Evolutionary conservation across 768 basidiomycete genomes (phyloP), one percentile per base, ranked within the genome.

Genomic region (Saitozyma sp.): DNA sequence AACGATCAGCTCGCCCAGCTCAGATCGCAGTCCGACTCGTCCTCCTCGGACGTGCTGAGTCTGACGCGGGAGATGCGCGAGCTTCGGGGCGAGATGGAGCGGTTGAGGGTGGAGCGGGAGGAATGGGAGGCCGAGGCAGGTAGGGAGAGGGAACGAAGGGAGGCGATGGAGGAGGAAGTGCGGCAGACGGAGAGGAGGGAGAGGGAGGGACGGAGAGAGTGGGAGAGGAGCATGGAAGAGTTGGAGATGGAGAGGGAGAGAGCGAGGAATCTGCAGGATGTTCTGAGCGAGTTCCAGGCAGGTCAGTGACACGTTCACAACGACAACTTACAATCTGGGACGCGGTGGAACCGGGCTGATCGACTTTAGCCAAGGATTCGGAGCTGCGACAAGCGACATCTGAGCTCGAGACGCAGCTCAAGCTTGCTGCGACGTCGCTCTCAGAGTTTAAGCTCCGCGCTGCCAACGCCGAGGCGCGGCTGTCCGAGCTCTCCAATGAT

Each of bases 381-480:
- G 95, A 99, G 77, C 82, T 96, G n/a, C 83, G 83, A 57, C 87
- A 90, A 69, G 90, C 92, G 0, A 86, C 92, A 40, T 86, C 86
- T 65, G 93, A 91, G 54, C 87, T 90, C 58, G 89, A 93, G 67
- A 81, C 83, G 0, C 92, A 89, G 68, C 81, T 98, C 6, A 80
- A 83, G 17, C 83, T 86, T 54, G 82, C 85, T 6, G 90, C 89
- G 0, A 83, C 88, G 65, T 88, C 88, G 9, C 82, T 97, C 38
- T 90, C 90, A n/a, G 92, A 94, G 72, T 97, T 84, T 78, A 95
- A 94, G 77, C 86, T 88, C 65, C 86, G 94, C 42, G 92, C 94
- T 7, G 80, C 90, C 20, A 88, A 86, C 65, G 92, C 95, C 1
- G 95, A 99, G 89, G 83, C 90, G 14, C 84, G 87, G 76, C 80